A percentile compares a stretch with the other conserved stretches of the same genome.
These are phyloP conservation scores for Claviceps paspali DNA, from an alignment of 2,329 filamentous ascomycete genomes.

Conservation along the genomic window DNA sequence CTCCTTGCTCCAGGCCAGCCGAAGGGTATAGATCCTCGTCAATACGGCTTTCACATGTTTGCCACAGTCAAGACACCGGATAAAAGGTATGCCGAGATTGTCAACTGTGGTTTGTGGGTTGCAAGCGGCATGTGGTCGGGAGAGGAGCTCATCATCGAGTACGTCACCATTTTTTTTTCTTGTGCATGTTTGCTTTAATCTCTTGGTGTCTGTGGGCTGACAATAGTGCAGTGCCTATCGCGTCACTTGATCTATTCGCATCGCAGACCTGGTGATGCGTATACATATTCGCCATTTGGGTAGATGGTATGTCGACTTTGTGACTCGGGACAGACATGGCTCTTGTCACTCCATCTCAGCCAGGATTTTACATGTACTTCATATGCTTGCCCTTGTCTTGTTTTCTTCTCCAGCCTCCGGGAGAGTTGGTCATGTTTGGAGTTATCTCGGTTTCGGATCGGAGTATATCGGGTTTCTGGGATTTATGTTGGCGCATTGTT, in stretches of 20 bases:
- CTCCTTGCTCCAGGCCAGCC: constrained; percentile 22
- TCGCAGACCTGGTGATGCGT: neutral
- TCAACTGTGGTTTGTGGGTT: constrained; percentile 35
- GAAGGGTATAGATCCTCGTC: constrained; percentile 25
- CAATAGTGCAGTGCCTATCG: constrained; percentile 3
- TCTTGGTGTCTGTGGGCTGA: neutral
- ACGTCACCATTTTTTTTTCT: constrained; percentile 9
- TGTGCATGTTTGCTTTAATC: neutral
- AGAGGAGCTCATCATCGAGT: constrained; percentile 32
- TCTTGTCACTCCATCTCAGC: too few relatives aligned
- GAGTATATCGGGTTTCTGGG: too few relatives aligned
- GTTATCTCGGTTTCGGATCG: too few relatives aligned
- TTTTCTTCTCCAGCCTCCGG: too few relatives aligned
- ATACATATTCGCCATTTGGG: too few relatives aligned
- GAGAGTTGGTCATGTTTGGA: too few relatives aligned
- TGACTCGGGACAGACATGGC: too few relatives aligned
- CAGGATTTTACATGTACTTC: too few relatives aligned
- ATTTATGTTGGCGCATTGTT: neutral
- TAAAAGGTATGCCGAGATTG: constrained; percentile 30
- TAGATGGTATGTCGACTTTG: too few relatives aligned
- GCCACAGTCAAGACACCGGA: constrained; percentile 35
- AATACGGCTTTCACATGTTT: constrained; percentile 33
- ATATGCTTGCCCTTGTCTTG: neutral
- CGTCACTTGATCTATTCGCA: neutral
- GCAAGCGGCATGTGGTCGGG: constrained; percentile 32